Evolutionary conservation across 1,284 basidiomycete species (phyloP), one percentile per base, ranked within the genome.

Genomic region (Volvariella volvacea): DNA sequence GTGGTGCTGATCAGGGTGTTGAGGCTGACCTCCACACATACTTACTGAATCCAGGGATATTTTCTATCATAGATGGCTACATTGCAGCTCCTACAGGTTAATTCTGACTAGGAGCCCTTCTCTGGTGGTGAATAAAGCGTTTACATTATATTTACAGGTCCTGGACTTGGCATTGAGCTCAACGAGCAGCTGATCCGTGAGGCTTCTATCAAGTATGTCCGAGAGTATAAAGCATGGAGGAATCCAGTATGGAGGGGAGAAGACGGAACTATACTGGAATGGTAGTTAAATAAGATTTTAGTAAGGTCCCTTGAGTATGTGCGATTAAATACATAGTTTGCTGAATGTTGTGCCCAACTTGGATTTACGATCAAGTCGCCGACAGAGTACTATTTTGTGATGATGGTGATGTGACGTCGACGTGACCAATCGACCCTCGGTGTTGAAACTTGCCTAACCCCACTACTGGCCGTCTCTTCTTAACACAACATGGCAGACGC

Each of bases 21-120:
- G 56, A 76, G 20, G 80, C 76, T 37, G 85, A 89, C 55, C 70
- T 88, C 12, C 76, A 80, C 57, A 88, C 83, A 1, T 82, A 79
- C 61, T 67, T 87, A 25, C 54, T 55, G n/a, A 70, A 80, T 49
- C 65, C 75, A 2, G 61, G 65, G 3, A 74, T 87, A 2, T 87
- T 88, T 53, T 61, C 69, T 2, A 75, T 88, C 19, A 67, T 71
- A 45, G 67, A 79, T 30, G 85, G 85, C 1, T 70, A 76, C 50
- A 68, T 89, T 38, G 64, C 70, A 12, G 68, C 76, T 1, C 65
- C 82, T 4, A 64, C 71, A 52, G 71, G 75, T 73, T 43, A 30
- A 62, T 52, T 9, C 28, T 10, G 4, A 28, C 7, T 38, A 16
- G 9, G 31, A 32, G n/a, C 17, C 20, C 4, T 49, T 33, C 21